These are phyloP conservation scores for Vinca minor DNA, from an alignment of 257 asterid species.

Conservation along the genomic window DNA sequence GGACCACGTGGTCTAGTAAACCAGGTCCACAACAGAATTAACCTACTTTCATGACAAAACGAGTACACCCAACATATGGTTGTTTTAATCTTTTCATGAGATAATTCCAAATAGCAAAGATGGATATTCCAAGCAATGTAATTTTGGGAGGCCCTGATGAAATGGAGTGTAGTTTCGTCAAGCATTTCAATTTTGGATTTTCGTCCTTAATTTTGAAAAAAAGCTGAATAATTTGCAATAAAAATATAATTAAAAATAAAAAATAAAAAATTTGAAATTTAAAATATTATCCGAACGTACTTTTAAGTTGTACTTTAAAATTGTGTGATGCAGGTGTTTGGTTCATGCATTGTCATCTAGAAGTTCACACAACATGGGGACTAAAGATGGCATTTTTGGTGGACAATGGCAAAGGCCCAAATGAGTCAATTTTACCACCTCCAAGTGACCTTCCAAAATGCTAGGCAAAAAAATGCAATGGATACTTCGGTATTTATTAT, in stretches of 20 bases:
- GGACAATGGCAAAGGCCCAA: constrained; percentile 53
- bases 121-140: no score
- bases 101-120: neutral
- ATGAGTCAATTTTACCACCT: constrained; percentile 50
- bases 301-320: constrained; percentile 2
- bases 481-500: neutral
- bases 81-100: no score
- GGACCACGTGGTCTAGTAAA: no score
- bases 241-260: no score
- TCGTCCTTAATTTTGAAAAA: no score
- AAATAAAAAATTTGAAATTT: no score
- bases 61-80: neutral
- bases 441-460: constrained; percentile 66
- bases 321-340: constrained; percentile 51
- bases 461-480: constrained; percentile 10
- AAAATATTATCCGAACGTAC: no score
- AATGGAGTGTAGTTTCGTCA: neutral
- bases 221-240: no score
- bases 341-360: constrained; percentile 75
- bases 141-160: neutral
- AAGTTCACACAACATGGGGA: constrained; percentile 79
- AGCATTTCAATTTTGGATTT: no score
- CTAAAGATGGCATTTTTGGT: constrained; percentile 73
- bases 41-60: neutral
- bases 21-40: no score